These are phyloP conservation scores for Ophiostoma triangulosporum DNA, from an alignment of 2,329 filamentous ascomycete genomes.

Conservation along the genomic window DNA sequence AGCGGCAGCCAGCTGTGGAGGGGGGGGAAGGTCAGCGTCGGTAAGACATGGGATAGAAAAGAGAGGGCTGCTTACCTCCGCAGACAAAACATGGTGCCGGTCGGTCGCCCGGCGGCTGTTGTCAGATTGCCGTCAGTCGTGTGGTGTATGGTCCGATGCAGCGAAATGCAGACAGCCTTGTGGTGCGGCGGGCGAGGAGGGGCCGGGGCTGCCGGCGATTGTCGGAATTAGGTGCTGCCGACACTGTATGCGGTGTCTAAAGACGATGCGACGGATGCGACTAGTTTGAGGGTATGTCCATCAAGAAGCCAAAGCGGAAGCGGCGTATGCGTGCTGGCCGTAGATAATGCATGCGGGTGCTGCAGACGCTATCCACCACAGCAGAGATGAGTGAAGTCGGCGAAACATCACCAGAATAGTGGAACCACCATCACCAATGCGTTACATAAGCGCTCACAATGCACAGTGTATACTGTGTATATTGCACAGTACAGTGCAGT, in stretches of 20 bases:
- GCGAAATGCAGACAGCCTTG: not conserved
- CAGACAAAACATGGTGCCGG: conserved; percentile 47
- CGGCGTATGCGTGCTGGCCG: not conserved
- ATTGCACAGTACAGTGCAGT: too few species aligned
- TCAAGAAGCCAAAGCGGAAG: not conserved
- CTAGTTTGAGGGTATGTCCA: not conserved
- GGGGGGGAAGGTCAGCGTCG: not conserved
- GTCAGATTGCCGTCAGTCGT: not conserved
- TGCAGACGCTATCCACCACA: not conserved
- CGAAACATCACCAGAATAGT: not conserved
- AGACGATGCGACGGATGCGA: not conserved
- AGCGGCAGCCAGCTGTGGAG: conserved; percentile 62
- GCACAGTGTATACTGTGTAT: too few species aligned
- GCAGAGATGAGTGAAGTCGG: not conserved
- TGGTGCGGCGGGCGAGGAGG: not conserved
- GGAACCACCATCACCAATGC: not conserved
- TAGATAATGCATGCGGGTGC: not conserved
- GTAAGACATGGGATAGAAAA: not conserved
- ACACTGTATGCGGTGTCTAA: not conserved
- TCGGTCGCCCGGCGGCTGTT: not conserved
- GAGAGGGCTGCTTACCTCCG: conserved; percentile 36
- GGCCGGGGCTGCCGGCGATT: not conserved
- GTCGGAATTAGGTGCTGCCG: not conserved
- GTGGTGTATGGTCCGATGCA: too few species aligned
- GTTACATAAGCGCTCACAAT: not conserved